These are phyloP conservation scores for Puccinia horiana DNA, from an alignment of 1,284 basidiomycete species.

Conservation along the genomic window DNA sequence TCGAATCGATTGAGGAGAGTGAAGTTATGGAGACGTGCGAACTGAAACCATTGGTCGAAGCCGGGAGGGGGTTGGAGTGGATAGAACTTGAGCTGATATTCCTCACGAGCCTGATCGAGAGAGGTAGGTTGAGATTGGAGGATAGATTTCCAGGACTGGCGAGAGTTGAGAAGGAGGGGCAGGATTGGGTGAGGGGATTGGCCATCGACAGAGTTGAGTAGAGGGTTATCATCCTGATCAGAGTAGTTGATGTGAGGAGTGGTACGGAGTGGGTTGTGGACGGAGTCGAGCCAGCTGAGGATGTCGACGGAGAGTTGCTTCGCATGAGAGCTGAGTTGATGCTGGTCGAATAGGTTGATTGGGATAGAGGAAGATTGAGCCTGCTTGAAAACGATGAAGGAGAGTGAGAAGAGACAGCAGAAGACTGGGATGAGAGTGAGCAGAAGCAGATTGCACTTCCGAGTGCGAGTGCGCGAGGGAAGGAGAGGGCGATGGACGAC, in stretches of 20 bases:
- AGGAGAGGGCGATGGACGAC: too few species aligned
- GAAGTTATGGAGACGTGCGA: constrained; percentile 72
- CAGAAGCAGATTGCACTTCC: constrained; percentile 10
- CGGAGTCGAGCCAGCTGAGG: constrained; percentile 12
- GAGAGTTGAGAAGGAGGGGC: constrained; percentile 26
- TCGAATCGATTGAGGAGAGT: constrained; percentile 90
- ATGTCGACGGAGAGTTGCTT: neutral
- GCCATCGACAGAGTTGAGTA: neutral
- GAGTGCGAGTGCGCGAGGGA: too few species aligned
- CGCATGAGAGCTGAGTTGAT: neutral
- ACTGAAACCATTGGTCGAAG: constrained; percentile 71
- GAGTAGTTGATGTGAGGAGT: neutral
- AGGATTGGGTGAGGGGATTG: constrained; percentile 41
- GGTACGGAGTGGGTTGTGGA: neutral
- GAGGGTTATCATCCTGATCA: neutral
- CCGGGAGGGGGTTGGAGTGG: constrained; percentile 36
- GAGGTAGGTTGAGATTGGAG: constrained; percentile 25
- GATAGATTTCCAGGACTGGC: constrained; percentile 30
- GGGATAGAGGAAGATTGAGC: neutral
- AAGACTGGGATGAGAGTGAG: neutral
- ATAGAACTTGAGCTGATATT: neutral
- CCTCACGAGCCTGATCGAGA: constrained; percentile 2
- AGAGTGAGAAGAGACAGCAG: constrained; percentile 15
- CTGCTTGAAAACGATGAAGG: neutral
- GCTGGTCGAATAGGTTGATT: neutral